These are phyloP conservation scores for Phytophthora vignae DNA, from an alignment of 352 stramenopile species.

Conservation along the genomic window DNA sequence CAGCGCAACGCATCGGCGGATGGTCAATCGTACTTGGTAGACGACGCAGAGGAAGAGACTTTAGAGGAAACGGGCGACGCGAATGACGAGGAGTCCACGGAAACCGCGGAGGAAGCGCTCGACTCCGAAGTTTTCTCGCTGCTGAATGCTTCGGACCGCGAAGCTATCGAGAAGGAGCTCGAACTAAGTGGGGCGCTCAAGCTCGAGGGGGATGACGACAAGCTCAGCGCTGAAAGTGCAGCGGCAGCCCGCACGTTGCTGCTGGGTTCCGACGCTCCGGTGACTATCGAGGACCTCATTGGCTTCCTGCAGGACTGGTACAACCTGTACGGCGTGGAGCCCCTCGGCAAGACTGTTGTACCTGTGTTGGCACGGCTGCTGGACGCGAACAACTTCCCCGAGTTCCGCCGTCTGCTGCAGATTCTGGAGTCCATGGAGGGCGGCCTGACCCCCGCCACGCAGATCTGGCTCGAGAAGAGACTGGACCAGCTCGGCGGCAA, in stretches of 20 bases:
- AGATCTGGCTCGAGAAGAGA: constrained; percentile 81
- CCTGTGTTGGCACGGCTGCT: constrained; percentile 72
- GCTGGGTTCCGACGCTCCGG: constrained; percentile 49
- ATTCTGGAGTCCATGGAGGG: constrained; percentile 81
- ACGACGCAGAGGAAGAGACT: constrained; percentile 15
- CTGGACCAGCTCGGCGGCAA: constrained; percentile 55
- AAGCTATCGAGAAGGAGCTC: constrained; percentile 63
- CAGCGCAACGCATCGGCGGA: constrained; percentile 33
- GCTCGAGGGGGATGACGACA: constrained; percentile 54
- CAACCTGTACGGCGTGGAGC: constrained; percentile 78
- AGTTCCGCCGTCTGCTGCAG: constrained; percentile 78
- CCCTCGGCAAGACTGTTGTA: constrained; percentile 78
- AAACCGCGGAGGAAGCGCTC: constrained; percentile 34
- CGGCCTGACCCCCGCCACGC: constrained; percentile 65
- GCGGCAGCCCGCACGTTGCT: constrained; percentile 25
- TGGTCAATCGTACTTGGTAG: not conserved
- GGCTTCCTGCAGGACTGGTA: constrained; percentile 89
- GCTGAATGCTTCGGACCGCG: constrained; percentile 47
- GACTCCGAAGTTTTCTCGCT: constrained; percentile 42
- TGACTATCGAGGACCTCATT: constrained; percentile 65
- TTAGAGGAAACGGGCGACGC: constrained; percentile 26
- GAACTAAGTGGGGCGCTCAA: constrained; percentile 41
- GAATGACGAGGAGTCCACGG: constrained; percentile 5
- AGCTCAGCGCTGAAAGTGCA: constrained; percentile 32
- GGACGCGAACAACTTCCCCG: constrained; percentile 53